Conservation (phyloP, 2,329 filamentous ascomycete species). For the Blumeriella jaapii region DNA sequence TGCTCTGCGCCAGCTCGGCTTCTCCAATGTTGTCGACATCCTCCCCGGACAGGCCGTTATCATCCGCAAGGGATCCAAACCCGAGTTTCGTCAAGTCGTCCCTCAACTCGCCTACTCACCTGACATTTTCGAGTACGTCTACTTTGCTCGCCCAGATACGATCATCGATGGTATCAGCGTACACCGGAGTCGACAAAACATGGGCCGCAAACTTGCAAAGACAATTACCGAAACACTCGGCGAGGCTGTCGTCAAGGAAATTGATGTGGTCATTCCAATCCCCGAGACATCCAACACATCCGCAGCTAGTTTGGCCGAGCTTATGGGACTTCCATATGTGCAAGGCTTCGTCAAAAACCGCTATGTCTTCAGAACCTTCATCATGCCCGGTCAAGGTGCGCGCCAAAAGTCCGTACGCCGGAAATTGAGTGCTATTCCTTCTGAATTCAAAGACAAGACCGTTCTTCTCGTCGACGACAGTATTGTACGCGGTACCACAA, state of each 20-base stretch:
- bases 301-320: conserved; percentile 63
- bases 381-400: conserved; percentile 71
- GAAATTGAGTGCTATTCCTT: conserved; percentile 78
- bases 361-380: conserved; percentile 81
- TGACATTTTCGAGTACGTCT: conserved; percentile 81
- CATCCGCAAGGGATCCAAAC: conserved; percentile 63
- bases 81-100: conserved; percentile 66
- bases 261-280: conserved; percentile 77
- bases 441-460: conserved; percentile 71
- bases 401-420: conserved; percentile 78
- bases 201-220: conserved; percentile 72
- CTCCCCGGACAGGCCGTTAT: conserved; percentile 77
- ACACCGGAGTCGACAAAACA: conserved; percentile 70
- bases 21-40: conserved; percentile 64
- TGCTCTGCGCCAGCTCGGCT: conserved; percentile 71
- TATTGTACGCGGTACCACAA: conserved; percentile 79
- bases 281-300: conserved; percentile 76
- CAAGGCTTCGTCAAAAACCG: conserved; percentile 84
- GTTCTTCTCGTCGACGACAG: conserved; percentile 83
- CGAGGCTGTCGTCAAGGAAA: conserved; percentile 57
- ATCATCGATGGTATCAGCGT: conserved; percentile 83
- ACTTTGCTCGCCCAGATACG: conserved; percentile 74
- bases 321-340: conserved; percentile 64
- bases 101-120: conserved; percentile 60
- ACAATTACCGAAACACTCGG: conserved; percentile 58